These are phyloP conservation scores for Funneliformis geosporum DNA, from an alignment of 192 early-diverging fungal genomes.

Conservation along the genomic window DNA sequence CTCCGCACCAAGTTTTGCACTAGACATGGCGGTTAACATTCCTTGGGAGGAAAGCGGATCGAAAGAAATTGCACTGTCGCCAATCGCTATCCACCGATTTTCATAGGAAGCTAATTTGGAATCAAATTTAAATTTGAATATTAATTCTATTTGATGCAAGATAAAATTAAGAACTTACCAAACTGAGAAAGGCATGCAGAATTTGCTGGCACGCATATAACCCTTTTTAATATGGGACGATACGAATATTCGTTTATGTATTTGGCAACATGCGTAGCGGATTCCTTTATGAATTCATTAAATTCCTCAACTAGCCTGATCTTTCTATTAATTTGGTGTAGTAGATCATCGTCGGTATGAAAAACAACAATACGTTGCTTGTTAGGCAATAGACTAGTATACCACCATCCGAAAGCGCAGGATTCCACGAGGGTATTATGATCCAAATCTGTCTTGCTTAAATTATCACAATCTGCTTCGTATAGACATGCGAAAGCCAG, in stretches of 20 bases:
- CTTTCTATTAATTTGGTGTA: background rate
- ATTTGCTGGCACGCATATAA: slow-evolving; percentile 31
- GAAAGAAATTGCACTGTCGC: slow-evolving; percentile 27
- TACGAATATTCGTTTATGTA: slow-evolving; percentile 2
- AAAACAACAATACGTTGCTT: slow-evolving; percentile 31
- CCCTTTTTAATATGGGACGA: slow-evolving; percentile 1
- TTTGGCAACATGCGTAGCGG: background rate
- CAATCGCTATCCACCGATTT: slow-evolving; percentile 28
- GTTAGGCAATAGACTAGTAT: slow-evolving; percentile 20
- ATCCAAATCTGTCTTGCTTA: background rate
- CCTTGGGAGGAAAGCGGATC: slow-evolving; percentile 31
- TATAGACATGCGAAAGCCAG: slow-evolving; percentile 22
- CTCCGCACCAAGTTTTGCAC: slow-evolving; percentile 23
- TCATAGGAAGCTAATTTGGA: slow-evolving; percentile 3
- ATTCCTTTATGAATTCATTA: slow-evolving; percentile 18
- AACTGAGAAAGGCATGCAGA: slow-evolving; percentile 21
- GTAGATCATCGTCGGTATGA: slow-evolving; percentile 22
- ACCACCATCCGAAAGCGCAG: slow-evolving; percentile 17
- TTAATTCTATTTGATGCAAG: background rate
- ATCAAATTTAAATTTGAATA: background rate
- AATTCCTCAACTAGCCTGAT: slow-evolving; percentile 27
- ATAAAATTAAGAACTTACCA: slow-evolving; percentile 17
- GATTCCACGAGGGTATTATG: slow-evolving; percentile 25
- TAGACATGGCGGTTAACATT: slow-evolving; percentile 18
- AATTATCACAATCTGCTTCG: slow-evolving; percentile 14